Base-by-base conservation (phyloP, 2,329 filamentous ascomycete genomes). In the Paraconiothyrium brasiliense region DNA sequence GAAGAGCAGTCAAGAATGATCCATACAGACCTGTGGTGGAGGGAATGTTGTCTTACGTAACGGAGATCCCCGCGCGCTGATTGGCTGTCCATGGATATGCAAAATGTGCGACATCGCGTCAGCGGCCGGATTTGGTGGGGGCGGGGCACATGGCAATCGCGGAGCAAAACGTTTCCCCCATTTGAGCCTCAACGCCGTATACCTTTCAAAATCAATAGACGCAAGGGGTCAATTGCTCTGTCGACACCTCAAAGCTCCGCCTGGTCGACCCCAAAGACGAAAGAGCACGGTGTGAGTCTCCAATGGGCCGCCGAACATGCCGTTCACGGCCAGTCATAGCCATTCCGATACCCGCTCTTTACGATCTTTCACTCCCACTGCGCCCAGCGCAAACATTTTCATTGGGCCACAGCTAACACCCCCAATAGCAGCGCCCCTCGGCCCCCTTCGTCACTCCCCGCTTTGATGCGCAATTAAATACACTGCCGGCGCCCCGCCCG, bases 351-450 rank as follows among this genome's bases (percentile, higher is more conserved):
- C 37, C 63, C 65, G 65, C n/a, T 43, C 50, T 8, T 54, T 44
- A 47, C 55, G 44, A 51, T 8, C 54, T 39, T 57, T 54, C 60
- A 55, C 46, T 1, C 41, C 34, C 2, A 34, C 34, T 24, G 34
- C 49, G 1, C n/a, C 8, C 43, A 14, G 58, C 57, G 64, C 61
- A 69, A 67, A 69, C 61, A 66, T 69, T 69, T 67, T 69, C 63
- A 69, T 69, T 69, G 67, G 67, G 56, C 59, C 16, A 41, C 16
- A 16, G 47, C 46, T 22, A 44, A 30, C 27, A 30, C 27, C 4
- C 27, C 27, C 4, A 30, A 30, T 30, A 4, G 27, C 27, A 30
- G 27, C 27, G 27, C 27, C 27, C 27, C 27, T 57, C 37, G 35
- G 60, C 54, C 14, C 44, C 20, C 34, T 52, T 34, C 61, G 32